A percentile compares a stretch with the other conserved stretches of the same genome.
phyloP scores from a whole-genome alignment of 768 basidiomycete species.

The Mycena venus region DNA sequence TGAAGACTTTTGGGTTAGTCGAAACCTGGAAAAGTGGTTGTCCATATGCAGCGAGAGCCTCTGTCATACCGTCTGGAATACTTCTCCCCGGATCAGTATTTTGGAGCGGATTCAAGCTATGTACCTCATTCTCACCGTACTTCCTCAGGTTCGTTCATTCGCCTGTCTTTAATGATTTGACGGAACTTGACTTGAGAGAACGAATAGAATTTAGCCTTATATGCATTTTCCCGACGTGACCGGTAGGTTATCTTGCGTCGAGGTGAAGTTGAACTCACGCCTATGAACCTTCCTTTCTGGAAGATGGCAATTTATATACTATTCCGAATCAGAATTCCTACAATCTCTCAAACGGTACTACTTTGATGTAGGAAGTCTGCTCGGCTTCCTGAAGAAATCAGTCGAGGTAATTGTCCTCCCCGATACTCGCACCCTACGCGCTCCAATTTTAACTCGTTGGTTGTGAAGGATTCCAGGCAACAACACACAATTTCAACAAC shows the following conservation, averaged over 20 bases:
- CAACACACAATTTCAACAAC: neutral
- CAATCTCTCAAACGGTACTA: neutral
- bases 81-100: neutral
- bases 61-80: neutral
- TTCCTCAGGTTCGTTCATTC: conserved; percentile 9
- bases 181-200: neutral
- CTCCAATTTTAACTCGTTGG: no score
- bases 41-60: neutral
- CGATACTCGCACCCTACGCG: no score
- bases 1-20: neutral
- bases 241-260: no score
- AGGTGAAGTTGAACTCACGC: no score
- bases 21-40: neutral
- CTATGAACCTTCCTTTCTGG: no score
- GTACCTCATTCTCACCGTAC: neutral
- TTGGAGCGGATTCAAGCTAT: neutral
- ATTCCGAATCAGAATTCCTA: neutral
- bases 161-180: no score
- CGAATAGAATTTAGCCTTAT: conserved; percentile 1
- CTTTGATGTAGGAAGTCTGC: neutral
- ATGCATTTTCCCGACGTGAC: neutral
- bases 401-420: neutral
- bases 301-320: no score
- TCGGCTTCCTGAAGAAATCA: neutral
- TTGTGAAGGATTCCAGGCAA: no score